Evolutionary conservation across 1,139 yeast genomes (phyloP).

Genomic region (Candida buenavistaensis): DNA sequence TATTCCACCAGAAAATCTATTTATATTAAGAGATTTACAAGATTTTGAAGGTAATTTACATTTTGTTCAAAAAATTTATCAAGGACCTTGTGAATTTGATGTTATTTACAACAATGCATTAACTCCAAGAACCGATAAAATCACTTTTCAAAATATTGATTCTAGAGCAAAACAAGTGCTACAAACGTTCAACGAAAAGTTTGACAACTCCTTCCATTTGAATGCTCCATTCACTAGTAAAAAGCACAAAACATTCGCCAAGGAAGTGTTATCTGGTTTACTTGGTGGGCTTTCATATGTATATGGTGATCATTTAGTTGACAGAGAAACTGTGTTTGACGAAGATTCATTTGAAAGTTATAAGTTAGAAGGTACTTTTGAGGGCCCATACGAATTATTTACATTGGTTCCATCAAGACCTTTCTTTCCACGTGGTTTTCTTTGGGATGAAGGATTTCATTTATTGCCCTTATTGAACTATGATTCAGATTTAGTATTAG

Average conservation of each 20-base stretch:
- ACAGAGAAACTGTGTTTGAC: slow-evolving; percentile 65
- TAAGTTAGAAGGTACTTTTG: slow-evolving; percentile 50
- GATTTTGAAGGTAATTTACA: slow-evolving; percentile 76
- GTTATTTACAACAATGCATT: slow-evolving; percentile 54
- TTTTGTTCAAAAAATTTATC: slow-evolving; percentile 70
- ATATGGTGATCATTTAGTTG: slow-evolving; percentile 85
- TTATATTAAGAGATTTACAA: slow-evolving; percentile 59
- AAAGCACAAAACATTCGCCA: slow-evolving; percentile 60
- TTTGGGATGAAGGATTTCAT: slow-evolving; percentile 99
- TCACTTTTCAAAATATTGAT: slow-evolving; percentile 44
- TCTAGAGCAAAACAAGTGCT: slow-evolving; percentile 37
- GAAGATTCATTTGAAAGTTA: slow-evolving; percentile 63
- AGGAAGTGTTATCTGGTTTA: slow-evolving; percentile 77
- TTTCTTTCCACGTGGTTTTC: slow-evolving; percentile 93
- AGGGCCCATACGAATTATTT: slow-evolving; percentile 73
- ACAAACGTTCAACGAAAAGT: slow-evolving; percentile 52
- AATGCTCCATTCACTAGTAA: slow-evolving; percentile 51
- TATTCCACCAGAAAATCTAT: slow-evolving; percentile 51
- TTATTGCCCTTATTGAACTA: slow-evolving; percentile 77
- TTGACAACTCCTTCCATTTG: slow-evolving; percentile 54
- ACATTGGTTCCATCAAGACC: slow-evolving; percentile 91
- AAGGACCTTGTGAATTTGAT: slow-evolving; percentile 78
- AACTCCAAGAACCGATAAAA: slow-evolving; percentile 39
- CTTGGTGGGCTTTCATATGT: slow-evolving; percentile 90
- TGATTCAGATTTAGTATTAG: slow-evolving; percentile 82